Evolutionary conservation across 208 protist genomes (phyloP).

Genomic region (Acanthamoeba sp.): DNA sequence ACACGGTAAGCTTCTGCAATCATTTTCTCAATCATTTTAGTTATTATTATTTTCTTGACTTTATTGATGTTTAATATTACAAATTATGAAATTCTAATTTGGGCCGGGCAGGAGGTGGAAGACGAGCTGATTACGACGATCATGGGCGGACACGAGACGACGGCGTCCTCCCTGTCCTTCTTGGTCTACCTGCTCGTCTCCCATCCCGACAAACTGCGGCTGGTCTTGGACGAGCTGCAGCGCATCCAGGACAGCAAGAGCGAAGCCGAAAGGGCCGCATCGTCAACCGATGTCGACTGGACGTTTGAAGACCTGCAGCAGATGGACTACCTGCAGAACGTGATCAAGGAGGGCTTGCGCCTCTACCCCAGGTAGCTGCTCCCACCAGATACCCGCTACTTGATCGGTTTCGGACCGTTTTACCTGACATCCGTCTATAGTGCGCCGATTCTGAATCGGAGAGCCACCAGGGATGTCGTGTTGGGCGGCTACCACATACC

Average conservation of each 20-base stretch:
- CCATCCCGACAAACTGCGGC: neutral
- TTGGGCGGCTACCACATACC: constrained; percentile 42
- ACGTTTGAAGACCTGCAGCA: constrained; percentile 22
- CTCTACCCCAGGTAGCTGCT: constrained; percentile 69
- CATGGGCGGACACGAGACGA: constrained; percentile 69
- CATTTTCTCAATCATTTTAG: too few relatives aligned
- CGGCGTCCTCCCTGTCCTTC: constrained; percentile 42
- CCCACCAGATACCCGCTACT: neutral
- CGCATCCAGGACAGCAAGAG: neutral
- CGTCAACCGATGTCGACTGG: neutral
- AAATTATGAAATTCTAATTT: too few relatives aligned
- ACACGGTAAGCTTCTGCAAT: neutral
- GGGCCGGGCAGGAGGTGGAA: constrained; percentile 17
- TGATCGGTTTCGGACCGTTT: neutral
- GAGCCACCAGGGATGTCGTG: constrained; percentile 17
- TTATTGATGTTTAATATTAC: too few relatives aligned
- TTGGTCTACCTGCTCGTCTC: constrained; percentile 41
- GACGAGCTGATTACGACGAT: constrained; percentile 69
- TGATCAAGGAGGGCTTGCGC: constrained; percentile 63
- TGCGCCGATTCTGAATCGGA: constrained; percentile 53
- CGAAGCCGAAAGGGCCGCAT: neutral
- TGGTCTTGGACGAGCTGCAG: constrained; percentile 19
- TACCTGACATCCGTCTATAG: neutral
- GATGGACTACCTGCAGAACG: constrained; percentile 46
- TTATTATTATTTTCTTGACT: too few relatives aligned